Conservation (phyloP, 208 protist genomes). For the Wallacemonas sp. region DNA sequence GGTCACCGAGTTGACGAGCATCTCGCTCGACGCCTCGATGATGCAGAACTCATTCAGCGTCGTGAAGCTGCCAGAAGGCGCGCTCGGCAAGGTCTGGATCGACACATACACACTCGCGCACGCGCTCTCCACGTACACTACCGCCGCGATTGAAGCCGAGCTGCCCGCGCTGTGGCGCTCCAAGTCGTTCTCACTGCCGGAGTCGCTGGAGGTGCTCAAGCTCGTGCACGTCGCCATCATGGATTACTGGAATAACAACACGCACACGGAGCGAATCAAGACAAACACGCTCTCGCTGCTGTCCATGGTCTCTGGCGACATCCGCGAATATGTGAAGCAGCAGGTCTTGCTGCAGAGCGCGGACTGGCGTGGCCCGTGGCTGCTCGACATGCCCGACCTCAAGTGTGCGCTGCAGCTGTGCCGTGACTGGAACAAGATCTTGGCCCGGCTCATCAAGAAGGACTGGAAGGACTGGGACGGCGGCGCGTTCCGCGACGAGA, state of each 20-base stretch:
- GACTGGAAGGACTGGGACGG: slow-evolving; percentile 83
- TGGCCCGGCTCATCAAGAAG: slow-evolving; percentile 37
- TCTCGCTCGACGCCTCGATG: slow-evolving; percentile 40
- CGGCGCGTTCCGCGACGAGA: slow-evolving; percentile 72
- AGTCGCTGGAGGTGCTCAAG: slow-evolving; percentile 74
- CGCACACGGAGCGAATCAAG: slow-evolving; percentile 63
- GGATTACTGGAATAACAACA: slow-evolving; percentile 72
- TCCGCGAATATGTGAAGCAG: slow-evolving; percentile 80
- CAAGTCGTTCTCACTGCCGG: slow-evolving; percentile 73
- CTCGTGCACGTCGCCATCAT: slow-evolving; percentile 57
- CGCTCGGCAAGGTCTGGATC: slow-evolving; percentile 75
- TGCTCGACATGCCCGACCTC: slow-evolving; percentile 60
- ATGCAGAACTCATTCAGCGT: slow-evolving; percentile 49
- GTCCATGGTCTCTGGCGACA: slow-evolving; percentile 81
- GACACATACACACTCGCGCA: slow-evolving; percentile 68
- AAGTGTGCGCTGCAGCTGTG: slow-evolving; percentile 55
- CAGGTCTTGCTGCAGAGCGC: slow-evolving; percentile 70
- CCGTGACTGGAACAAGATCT: slow-evolving; percentile 66
- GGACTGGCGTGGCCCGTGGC: slow-evolving; percentile 84
- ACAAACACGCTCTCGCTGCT: slow-evolving; percentile 77
- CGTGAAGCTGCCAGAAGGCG: slow-evolving; percentile 41
- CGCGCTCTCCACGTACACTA: slow-evolving; percentile 65
- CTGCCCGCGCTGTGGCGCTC: slow-evolving; percentile 82
- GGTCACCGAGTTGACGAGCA: slow-evolving; percentile 2
- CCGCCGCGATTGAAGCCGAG: slow-evolving; percentile 61